Evolutionary conservation across 1,284 basidiomycete genomes (phyloP).

Genomic region (Meira nashicola): DNA sequence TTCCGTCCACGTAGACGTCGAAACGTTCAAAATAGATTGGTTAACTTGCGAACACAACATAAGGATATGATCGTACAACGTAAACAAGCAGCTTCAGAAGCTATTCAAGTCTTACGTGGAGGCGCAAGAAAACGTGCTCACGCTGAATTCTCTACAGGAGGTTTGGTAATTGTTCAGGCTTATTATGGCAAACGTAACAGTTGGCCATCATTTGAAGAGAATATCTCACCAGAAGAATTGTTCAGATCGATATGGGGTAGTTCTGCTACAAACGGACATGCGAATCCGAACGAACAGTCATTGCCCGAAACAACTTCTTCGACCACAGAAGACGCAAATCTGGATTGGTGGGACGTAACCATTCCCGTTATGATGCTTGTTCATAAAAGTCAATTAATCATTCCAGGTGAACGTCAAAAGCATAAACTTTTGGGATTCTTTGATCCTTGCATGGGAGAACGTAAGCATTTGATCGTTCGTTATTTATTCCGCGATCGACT

Average conservation of each 20-base stretch:
- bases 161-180: conserved; percentile 69
- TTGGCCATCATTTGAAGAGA: conserved; percentile 14
- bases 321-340: conserved; percentile 36
- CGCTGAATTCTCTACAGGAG: conserved; percentile 54
- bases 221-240: conserved; percentile 7
- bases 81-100: conserved; percentile 62
- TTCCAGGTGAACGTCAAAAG: conserved; percentile 69
- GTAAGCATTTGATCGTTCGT: conserved; percentile 66
- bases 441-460: conserved; percentile 66
- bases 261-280: conserved; percentile 8
- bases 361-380: conserved; percentile 77
- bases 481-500: conserved; percentile 69
- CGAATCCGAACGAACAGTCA: conserved; percentile 10
- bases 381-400: conserved; percentile 69
- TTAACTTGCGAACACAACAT: conserved; percentile 61
- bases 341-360: conserved; percentile 68
- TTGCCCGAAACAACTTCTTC: conserved; percentile 3
- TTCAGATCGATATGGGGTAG: conserved; percentile 6
- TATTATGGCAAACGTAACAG: conserved; percentile 56
- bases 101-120: conserved; percentile 55
- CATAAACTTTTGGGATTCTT: conserved; percentile 68
- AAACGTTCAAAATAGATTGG: conserved; percentile 52
- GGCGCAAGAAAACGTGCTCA: conserved; percentile 54
- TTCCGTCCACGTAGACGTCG: conserved; percentile 60
- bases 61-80: conserved; percentile 63